A percentile compares a stretch with the other conserved stretches of the same genome.
These are phyloP conservation scores for Tremellales sp. DNA, from an alignment of 1,284 basidiomycete genomes.

Conservation along the genomic window DNA sequence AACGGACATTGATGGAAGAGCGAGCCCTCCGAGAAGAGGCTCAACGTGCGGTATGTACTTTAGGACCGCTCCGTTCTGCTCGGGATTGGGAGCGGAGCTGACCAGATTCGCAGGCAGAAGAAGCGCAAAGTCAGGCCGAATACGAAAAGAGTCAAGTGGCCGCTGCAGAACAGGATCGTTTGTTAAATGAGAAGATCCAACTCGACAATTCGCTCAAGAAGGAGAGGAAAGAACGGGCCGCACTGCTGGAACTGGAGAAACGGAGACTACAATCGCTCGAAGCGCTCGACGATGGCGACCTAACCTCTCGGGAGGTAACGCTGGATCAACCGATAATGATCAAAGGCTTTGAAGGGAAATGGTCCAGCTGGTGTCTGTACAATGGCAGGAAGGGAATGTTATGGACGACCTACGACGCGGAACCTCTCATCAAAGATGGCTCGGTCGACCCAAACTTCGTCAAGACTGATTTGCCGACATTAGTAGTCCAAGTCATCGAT, in stretches of 20 bases:
- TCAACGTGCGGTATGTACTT: constrained; percentile 41
- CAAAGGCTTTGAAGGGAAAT: constrained; percentile 33
- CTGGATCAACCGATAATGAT: constrained; percentile 34
- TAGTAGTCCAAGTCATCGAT: constrained; percentile 44
- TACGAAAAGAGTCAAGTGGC: constrained; percentile 23
- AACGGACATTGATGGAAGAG: constrained; percentile 46
- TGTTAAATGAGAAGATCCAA: constrained; percentile 38
- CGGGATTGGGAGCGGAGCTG: too few species aligned
- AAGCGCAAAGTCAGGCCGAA: constrained; percentile 25
- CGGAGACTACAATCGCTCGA: constrained; percentile 28
- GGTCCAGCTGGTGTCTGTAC: constrained; percentile 37
- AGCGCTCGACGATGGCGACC: constrained; percentile 33
- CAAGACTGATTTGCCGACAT: constrained; percentile 49
- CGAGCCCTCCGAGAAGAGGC: constrained; percentile 46
- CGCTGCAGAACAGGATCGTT: constrained; percentile 30
- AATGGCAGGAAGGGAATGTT: constrained; percentile 36
- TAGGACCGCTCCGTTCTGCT: too few species aligned
- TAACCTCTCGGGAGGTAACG: constrained; percentile 33
- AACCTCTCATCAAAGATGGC: constrained; percentile 20
- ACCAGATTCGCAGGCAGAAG: constrained; percentile 25
- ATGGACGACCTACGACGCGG: constrained; percentile 46
- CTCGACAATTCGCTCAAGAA: constrained; percentile 36
- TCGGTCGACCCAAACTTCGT: constrained; percentile 53
- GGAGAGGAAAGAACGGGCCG: constrained; percentile 23
- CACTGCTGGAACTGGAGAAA: constrained; percentile 26